These are phyloP conservation scores for Boechera divaricarpa DNA, from an alignment of 345 rosid genomes.

Conservation along the genomic window DNA sequence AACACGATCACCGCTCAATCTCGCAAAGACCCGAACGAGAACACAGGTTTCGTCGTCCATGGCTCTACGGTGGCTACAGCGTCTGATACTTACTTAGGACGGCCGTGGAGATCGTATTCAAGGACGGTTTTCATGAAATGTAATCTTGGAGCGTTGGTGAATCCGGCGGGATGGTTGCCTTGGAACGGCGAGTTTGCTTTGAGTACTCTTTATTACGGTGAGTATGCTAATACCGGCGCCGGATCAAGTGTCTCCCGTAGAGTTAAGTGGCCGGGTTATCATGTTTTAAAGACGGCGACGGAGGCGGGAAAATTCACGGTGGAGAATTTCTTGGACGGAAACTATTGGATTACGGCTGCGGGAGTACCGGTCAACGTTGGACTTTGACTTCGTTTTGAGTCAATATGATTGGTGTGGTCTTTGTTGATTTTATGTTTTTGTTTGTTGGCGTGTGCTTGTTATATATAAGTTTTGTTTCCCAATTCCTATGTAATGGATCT, in stretches of 20 bases:
- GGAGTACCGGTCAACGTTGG: conserved; percentile 74
- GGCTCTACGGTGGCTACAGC: conserved; percentile 61
- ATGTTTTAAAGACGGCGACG: conserved; percentile 40
- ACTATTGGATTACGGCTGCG: conserved; percentile 72
- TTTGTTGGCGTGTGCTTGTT: conserved; percentile 31
- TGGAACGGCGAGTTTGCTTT: conserved; percentile 80
- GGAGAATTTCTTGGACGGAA: conserved; percentile 65
- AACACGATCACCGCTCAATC: conserved; percentile 82
- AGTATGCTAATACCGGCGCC: conserved; percentile 71
- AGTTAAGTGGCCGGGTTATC: conserved; percentile 80
- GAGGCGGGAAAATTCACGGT: conserved; percentile 79
- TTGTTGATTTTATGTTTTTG: background rate
- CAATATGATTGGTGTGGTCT: background rate
- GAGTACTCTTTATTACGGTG: conserved; percentile 77
- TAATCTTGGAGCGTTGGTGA: conserved; percentile 55
- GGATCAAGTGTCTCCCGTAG: conserved; percentile 68
- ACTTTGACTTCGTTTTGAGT: conserved; percentile 45
- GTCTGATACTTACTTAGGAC: conserved; percentile 64
- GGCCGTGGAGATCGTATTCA: conserved; percentile 89
- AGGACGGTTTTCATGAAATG: conserved; percentile 76
- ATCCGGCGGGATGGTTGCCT: conserved; percentile 72
- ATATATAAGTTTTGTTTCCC: background rate
- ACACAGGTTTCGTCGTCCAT: conserved; percentile 81
- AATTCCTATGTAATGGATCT: background rate
- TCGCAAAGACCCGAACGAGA: conserved; percentile 69